phyloP scores from a whole-genome alignment of 1,284 basidiomycete species.

The Vanrija sp. region DNA sequence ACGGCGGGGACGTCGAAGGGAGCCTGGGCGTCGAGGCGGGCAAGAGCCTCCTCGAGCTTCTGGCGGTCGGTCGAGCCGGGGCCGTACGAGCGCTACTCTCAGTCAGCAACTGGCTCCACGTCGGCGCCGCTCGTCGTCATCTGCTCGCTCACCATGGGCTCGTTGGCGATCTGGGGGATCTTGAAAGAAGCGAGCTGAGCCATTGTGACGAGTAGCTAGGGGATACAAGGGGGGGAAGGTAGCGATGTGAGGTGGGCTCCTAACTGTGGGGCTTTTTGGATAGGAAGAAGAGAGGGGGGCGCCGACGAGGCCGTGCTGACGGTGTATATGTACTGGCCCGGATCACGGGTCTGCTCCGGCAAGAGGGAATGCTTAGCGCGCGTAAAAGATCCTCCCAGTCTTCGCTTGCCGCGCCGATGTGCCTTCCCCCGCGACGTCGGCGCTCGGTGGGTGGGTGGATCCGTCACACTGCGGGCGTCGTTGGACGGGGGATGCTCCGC shows the following conservation, averaged over 20 bases:
- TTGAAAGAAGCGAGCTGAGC: constrained; percentile 72
- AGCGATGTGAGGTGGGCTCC: not conserved
- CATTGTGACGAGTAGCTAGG: constrained; percentile 18
- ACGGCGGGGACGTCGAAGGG: constrained; percentile 91
- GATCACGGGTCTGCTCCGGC: no score
- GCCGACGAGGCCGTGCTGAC: not conserved
- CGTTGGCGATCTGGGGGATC: constrained; percentile 78
- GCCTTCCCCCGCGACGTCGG: no score
- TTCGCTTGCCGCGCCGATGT: no score
- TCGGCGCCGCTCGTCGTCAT: not conserved
- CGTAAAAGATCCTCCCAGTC: no score
- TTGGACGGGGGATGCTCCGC: no score
- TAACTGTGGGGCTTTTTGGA: not conserved
- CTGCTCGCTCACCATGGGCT: constrained; percentile 72
- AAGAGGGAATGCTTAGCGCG: no score
- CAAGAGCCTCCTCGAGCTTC: constrained; percentile 69
- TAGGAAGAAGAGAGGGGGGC: not conserved
- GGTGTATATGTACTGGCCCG: no score
- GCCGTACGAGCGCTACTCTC: constrained; percentile 60
- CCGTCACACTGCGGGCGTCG: no score
- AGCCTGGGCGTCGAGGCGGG: constrained; percentile 72
- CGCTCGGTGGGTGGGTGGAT: no score
- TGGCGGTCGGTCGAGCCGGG: constrained; percentile 74
- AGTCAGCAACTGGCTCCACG: not conserved
- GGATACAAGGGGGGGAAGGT: not conserved